Percentiles rank a stretch among this genome's conserved stretches.
These are phyloP conservation scores for Aspergillus udagawae DNA, from an alignment of 2,329 filamentous ascomycete species.

Conservation along the genomic window DNA sequence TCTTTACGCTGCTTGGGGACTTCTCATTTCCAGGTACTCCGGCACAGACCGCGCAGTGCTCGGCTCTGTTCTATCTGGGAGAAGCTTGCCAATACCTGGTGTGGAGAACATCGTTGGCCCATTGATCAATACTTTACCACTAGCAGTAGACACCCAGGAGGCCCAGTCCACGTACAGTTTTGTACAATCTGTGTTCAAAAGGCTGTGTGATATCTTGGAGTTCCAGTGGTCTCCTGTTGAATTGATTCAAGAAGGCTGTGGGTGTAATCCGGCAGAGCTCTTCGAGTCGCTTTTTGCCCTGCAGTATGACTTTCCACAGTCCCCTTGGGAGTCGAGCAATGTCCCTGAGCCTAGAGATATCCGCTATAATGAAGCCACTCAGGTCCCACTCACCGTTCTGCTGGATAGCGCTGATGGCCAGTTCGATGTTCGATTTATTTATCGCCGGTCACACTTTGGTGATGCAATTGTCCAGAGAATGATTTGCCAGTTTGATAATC, in stretches of 20 bases:
- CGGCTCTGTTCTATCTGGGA: slow-evolving; percentile 6
- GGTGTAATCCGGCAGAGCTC: background rate
- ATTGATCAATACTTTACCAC: slow-evolving; percentile 29
- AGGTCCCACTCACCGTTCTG: background rate
- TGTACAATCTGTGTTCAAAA: background rate
- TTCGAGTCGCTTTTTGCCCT: background rate
- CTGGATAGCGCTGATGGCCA: background rate
- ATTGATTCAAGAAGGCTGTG: background rate
- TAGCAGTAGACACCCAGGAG: slow-evolving; percentile 14
- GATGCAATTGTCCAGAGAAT: background rate
- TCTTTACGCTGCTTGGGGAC: slow-evolving; percentile 6
- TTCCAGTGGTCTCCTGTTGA: background rate
- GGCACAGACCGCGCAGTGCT: slow-evolving; percentile 2
- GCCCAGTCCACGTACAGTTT: background rate
- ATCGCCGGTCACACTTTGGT: background rate
- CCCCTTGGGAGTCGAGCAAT: background rate
- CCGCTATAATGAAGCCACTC: background rate
- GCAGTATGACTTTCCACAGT: background rate
- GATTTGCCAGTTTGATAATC: background rate
- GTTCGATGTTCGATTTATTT: background rate
- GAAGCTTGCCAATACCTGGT: slow-evolving; percentile 4
- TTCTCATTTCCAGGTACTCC: background rate
- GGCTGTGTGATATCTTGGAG: background rate
- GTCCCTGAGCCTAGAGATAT: background rate
- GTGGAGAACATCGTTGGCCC: slow-evolving; percentile 30